Evolutionary conservation across 164 flowering plant species (phyloP).

Genomic region (Magnolia officinalis): DNA sequence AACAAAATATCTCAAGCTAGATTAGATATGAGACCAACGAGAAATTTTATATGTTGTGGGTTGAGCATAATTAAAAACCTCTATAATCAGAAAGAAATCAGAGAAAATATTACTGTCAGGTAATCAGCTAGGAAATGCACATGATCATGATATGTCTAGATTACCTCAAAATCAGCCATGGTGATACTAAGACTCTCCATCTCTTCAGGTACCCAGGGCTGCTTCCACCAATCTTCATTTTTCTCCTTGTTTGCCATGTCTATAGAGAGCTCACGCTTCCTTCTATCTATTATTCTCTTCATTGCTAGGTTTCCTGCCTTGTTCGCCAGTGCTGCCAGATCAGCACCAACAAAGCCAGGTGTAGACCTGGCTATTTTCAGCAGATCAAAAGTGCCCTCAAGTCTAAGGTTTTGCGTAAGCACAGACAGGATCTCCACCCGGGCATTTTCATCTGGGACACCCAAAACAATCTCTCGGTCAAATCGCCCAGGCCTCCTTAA

Average conservation of each 20-base stretch:
- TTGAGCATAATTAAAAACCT: neutral
- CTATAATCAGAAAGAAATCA: neutral
- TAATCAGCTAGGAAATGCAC: neutral
- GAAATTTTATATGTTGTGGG: neutral
- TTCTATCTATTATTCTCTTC: constrained; percentile 52
- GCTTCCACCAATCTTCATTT: constrained; percentile 57
- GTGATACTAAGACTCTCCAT: constrained; percentile 64
- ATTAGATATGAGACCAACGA: neutral
- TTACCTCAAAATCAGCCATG: constrained; percentile 93
- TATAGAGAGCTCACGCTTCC: constrained; percentile 41
- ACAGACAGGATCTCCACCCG: constrained; percentile 68
- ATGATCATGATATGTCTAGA: neutral
- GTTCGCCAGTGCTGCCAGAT: constrained; percentile 58
- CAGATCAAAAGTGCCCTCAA: constrained; percentile 74
- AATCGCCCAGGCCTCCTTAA: constrained; percentile 88
- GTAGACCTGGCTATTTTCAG: constrained; percentile 67
- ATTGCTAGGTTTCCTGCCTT: constrained; percentile 85
- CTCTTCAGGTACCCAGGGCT: constrained; percentile 65
- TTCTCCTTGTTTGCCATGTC: constrained; percentile 20
- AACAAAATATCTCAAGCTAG: neutral
- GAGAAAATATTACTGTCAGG: neutral
- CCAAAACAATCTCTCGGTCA: constrained; percentile 73
- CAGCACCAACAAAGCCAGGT: constrained; percentile 95
- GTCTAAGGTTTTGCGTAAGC: constrained; percentile 49
- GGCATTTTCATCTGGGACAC: constrained; percentile 86